A percentile compares a stretch with the other conserved stretches of the same genome.
Evolutionary conservation across 257 asterid species (phyloP).

Genomic region (Mitragyna speciosa): DNA sequence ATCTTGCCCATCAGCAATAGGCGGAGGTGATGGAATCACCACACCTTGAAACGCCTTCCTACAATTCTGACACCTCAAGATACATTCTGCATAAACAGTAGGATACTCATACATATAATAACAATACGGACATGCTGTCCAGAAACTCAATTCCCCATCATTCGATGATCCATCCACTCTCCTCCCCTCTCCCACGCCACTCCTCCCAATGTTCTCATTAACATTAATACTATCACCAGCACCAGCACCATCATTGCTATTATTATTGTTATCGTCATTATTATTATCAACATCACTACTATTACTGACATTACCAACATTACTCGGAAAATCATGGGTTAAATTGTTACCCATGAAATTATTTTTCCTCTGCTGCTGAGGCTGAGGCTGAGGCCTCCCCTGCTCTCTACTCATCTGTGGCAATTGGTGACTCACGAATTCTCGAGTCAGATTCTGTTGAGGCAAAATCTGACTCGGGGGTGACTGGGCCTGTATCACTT

Average conservation of each 20-base stretch:
- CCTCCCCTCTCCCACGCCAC: constrained; percentile 27
- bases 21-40: constrained; percentile 66
- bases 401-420: constrained; percentile 12
- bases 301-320: background rate
- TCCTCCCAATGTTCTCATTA: constrained; percentile 27
- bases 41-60: constrained; percentile 80
- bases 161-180: constrained; percentile 26
- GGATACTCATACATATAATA: constrained; percentile 82
- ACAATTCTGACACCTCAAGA: constrained; percentile 74
- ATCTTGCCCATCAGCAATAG: constrained; percentile 57
- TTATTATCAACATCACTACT: constrained; percentile 5
- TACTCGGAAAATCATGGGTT: constrained; percentile 19
- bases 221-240: constrained; percentile 28
- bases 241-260: constrained; percentile 25
- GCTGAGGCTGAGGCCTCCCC: constrained; percentile 9
- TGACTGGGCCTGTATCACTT: constrained; percentile 16
- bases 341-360: background rate
- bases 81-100: constrained; percentile 58
- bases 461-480: constrained; percentile 19
- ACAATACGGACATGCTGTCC: constrained; percentile 88
- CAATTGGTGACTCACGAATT: constrained; percentile 1
- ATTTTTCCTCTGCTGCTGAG: constrained; percentile 11
- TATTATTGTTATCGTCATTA: constrained; percentile 21
- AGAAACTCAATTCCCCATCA: constrained; percentile 37
- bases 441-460: constrained; percentile 20